These are phyloP conservation scores for Rhizoclosmatium sp. DNA, from an alignment of 192 early-diverging fungal genomes.

Conservation along the genomic window DNA sequence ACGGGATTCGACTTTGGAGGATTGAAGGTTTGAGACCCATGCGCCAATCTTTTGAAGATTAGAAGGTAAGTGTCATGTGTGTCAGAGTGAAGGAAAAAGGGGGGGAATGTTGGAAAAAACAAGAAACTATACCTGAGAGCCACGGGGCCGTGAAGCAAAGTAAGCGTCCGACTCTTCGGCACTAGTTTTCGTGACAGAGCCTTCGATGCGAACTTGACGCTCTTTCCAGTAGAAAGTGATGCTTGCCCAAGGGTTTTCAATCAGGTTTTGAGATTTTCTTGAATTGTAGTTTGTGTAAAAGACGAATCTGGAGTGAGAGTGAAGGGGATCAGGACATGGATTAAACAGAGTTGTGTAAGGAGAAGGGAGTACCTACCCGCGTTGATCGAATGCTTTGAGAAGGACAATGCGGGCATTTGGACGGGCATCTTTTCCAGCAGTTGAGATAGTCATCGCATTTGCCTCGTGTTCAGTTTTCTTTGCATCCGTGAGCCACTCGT, in stretches of 20 bases:
- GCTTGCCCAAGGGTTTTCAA: constrained; percentile 51
- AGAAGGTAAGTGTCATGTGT: too few species aligned
- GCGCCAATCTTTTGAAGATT: constrained; percentile 44
- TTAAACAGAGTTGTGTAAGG: background rate
- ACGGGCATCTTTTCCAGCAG: constrained; percentile 28
- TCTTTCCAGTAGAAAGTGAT: constrained; percentile 62
- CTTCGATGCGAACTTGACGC: constrained; percentile 60
- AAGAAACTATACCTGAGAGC: constrained; percentile 24
- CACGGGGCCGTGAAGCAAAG: constrained; percentile 49
- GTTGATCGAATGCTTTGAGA: constrained; percentile 56
- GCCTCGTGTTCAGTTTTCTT: constrained; percentile 44
- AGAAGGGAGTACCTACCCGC: constrained; percentile 34
- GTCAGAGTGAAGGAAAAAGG: too few species aligned
- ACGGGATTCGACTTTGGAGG: constrained; percentile 30
- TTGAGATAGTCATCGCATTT: constrained; percentile 61
- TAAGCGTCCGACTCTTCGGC: constrained; percentile 57
- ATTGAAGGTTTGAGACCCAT: constrained; percentile 53
- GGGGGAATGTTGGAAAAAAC: background rate
- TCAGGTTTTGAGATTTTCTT: constrained; percentile 54
- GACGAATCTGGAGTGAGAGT: constrained; percentile 44
- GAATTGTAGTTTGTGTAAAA: constrained; percentile 66
- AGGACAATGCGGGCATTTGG: constrained; percentile 57
- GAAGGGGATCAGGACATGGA: background rate
- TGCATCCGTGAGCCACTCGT: constrained; percentile 54
- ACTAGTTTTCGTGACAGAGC: constrained; percentile 37